Evolutionary conservation across 192 early-diverging fungal genomes (phyloP), one percentile per base, ranked within the genome.

Genomic region (Dissophora globulifera): DNA sequence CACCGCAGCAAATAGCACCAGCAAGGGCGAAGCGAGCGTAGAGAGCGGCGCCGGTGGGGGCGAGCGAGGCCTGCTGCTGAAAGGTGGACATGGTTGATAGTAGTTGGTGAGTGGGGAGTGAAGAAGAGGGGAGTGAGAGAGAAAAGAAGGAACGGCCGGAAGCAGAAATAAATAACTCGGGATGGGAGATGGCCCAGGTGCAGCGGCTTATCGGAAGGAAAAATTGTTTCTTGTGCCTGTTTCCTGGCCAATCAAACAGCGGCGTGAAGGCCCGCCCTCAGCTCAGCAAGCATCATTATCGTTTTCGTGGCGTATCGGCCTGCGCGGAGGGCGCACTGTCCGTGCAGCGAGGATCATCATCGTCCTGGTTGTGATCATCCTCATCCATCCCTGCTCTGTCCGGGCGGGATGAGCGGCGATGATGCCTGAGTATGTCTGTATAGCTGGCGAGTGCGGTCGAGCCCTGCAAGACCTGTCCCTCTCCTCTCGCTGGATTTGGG

Each of bases 1-100:
- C 69, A 74, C 74, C 78, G 69, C 85, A 87, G 75, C 85, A 83
- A 56, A 87, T 50, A 45, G 85, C 85, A 74, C 85, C 85, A 49
- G 85, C 83, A 40, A 87, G 67, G 48, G 85, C 85, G 70, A 83
- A 87, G 63, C 85, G 83, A 32, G 83, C 68, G 52, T 87, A 87
- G 29, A 87, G 79, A 42, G 23, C 27, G 54, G 67, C 80, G 62
- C 85, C 85, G 58, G 85, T 82, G 54, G 82, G 80, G 54, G 71
- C 61, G 20, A 71, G 69, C 16, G 68, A 33, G 55, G 70, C 68
- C 58, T 76, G 81, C 41, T 56, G 65, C 59, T 71, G 72, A 43
- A 67, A 35, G 51, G 63, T 50, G 40, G 58, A 56, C 61, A 62
- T 78, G 30, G 26, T 78, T 53, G 43, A 43, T 16, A n/a, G n/a